phyloP scores from a whole-genome alignment of 164 flowering plant species.

The Malania oleifera region DNA sequence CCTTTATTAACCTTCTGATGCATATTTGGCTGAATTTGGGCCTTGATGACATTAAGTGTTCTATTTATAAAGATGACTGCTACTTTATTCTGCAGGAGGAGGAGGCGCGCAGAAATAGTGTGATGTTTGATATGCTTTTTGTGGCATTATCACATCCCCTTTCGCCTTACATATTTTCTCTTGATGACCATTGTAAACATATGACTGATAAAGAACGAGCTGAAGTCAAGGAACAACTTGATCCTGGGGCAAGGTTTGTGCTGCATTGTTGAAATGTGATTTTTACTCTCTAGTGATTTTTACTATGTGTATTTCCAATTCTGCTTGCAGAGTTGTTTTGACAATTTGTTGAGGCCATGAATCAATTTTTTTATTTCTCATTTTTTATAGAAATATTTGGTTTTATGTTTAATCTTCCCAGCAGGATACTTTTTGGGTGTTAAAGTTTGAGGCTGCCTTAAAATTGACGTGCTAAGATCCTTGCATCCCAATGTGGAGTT shows the following conservation, averaged over 20 bases:
- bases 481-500: too few species aligned
- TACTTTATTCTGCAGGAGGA: constrained; percentile 54
- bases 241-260: constrained; percentile 75
- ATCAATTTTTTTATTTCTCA: too few species aligned
- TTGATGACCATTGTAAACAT: constrained; percentile 65
- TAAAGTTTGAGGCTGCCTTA: too few species aligned
- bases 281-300: background rate
- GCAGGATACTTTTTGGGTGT: too few species aligned
- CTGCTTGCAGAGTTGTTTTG: too few species aligned
- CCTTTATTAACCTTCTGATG: background rate
- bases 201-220: constrained; percentile 48
- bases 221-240: constrained; percentile 55
- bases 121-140: constrained; percentile 86
- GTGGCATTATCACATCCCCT: constrained; percentile 69
- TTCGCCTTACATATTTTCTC: constrained; percentile 78
- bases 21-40: background rate
- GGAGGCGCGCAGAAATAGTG: constrained; percentile 80
- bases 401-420: too few species aligned
- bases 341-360: too few species aligned
- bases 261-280: background rate
- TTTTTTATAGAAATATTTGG: too few species aligned
- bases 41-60: background rate
- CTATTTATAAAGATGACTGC: background rate
- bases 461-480: too few species aligned
- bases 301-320: background rate